A percentile compares a stretch with the other conserved stretches of the same genome.
These are phyloP conservation scores for Penicillium expansum DNA, from an alignment of 2,329 filamentous ascomycete species.

Conservation along the genomic window DNA sequence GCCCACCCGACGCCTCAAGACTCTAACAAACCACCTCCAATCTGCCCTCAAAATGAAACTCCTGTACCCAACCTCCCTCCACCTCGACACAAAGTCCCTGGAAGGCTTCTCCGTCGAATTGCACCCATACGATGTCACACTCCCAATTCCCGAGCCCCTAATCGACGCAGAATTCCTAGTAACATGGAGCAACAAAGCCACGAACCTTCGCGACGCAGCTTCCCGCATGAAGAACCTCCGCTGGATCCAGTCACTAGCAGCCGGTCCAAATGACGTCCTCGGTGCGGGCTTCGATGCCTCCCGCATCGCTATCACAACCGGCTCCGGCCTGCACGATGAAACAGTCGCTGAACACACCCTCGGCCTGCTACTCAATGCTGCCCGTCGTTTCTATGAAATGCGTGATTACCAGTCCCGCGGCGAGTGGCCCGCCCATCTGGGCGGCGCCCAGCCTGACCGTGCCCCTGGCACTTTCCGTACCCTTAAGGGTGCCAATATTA, in stretches of 20 bases:
- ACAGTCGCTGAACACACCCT: constrained; percentile 65
- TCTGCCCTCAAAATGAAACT: constrained; percentile 51
- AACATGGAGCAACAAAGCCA: constrained; percentile 60
- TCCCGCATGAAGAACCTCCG: constrained; percentile 55
- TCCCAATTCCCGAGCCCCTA: constrained; percentile 56
- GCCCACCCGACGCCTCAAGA: not conserved
- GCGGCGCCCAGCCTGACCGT: constrained; percentile 51
- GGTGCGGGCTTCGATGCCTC: constrained; percentile 57
- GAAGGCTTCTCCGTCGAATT: constrained; percentile 59
- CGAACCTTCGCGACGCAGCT: constrained; percentile 59
- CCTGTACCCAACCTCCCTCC: constrained; percentile 63
- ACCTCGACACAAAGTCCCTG: constrained; percentile 54
- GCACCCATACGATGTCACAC: constrained; percentile 60
- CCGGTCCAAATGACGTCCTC: constrained; percentile 65
- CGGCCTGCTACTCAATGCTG: constrained; percentile 45
- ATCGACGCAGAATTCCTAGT: constrained; percentile 61
- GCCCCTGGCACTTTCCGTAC: constrained; percentile 57
- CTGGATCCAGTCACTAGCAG: constrained; percentile 67
- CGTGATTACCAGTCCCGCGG: constrained; percentile 58
- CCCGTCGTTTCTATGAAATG: constrained; percentile 56
- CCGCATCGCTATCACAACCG: constrained; percentile 56
- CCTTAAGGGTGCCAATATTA: constrained; percentile 56
- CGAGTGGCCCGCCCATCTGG: constrained; percentile 61
- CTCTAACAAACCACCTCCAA: not conserved
- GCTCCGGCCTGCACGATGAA: constrained; percentile 62